Percentiles rank a stretch among this genome's conserved stretches.
phyloP scores from a whole-genome alignment of 305 asterid species.

The Fraxinus paxiana region DNA sequence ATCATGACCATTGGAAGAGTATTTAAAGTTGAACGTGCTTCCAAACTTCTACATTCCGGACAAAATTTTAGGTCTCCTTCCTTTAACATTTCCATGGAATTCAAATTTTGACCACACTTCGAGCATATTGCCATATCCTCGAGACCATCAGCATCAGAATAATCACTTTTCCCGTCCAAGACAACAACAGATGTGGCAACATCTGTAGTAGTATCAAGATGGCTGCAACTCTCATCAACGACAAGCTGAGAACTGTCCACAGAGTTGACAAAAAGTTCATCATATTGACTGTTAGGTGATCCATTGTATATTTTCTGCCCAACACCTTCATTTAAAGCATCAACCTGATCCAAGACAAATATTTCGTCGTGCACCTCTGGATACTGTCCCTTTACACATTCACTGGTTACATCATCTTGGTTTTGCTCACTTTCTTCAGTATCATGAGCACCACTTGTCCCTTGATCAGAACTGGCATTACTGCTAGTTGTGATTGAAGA shows the following conservation, averaged over 20 bases:
- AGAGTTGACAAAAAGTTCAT: conserved; percentile 25
- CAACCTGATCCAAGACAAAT: conserved; percentile 63
- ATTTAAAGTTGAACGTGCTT: conserved; percentile 27
- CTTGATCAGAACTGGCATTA: conserved; percentile 80
- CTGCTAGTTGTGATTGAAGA: conserved; percentile 90
- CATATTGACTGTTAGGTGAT: conserved; percentile 30
- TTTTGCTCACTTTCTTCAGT: conserved; percentile 63
- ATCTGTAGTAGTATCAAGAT: conserved; percentile 31
- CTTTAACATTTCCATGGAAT: conserved; percentile 30
- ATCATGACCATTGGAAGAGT: conserved; percentile 22
- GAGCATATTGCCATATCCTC: conserved; percentile 48
- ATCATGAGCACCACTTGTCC: conserved; percentile 59
- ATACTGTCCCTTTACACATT: conserved; percentile 36
- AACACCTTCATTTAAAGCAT: conserved; percentile 36
- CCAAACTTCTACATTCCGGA: conserved; percentile 49
- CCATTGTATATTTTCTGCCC: conserved; percentile 31
- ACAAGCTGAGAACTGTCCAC: conserved; percentile 7
- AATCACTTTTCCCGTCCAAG: conserved; percentile 29
- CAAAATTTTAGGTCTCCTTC: conserved; percentile 59
- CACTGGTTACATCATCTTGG: conserved; percentile 62
- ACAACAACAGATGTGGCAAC: conserved; percentile 35
- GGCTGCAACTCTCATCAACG: conserved; percentile 34
- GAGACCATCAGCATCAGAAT: conserved; percentile 31
- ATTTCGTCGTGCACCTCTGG: conserved; percentile 50
- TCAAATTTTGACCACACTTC: conserved; percentile 47